A percentile compares a stretch with the other conserved stretches of the same genome.
Conservation (phyloP, 768 basidiomycete genomes). For the Rickenella mellea region DNA sequence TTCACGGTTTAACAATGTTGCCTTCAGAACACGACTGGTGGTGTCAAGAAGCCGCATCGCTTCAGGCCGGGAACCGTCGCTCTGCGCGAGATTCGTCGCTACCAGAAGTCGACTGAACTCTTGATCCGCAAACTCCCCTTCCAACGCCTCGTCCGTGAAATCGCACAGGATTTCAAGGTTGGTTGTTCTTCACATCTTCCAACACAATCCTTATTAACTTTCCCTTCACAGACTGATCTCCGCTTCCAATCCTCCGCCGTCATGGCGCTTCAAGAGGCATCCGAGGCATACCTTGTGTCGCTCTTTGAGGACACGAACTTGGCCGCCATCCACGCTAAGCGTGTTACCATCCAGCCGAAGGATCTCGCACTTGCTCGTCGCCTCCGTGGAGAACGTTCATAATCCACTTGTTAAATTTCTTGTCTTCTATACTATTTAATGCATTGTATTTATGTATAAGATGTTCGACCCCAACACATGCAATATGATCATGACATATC, state of each 20-base stretch:
- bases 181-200: slow-evolving; percentile 1
- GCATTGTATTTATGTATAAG: too few relatives aligned
- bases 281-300: slow-evolving; percentile 73
- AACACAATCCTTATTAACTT: background rate
- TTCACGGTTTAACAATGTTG: background rate
- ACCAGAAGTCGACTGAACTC: slow-evolving; percentile 56
- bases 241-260: slow-evolving; percentile 90
- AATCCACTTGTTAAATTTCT: slow-evolving; percentile 19
- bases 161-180: slow-evolving; percentile 59
- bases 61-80: slow-evolving; percentile 98
- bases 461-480: too few relatives aligned
- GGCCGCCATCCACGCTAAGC: slow-evolving; percentile 81
- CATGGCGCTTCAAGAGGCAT: slow-evolving; percentile 80
- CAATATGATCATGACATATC: too few relatives aligned
- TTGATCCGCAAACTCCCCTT: slow-evolving; percentile 59
- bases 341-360: slow-evolving; percentile 80
- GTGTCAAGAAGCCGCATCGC: slow-evolving; percentile 88
- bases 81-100: slow-evolving; percentile 89
- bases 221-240: slow-evolving; percentile 47
- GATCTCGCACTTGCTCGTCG: slow-evolving; percentile 75
- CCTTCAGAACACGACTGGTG: slow-evolving; percentile 36
- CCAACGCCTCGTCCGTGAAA: slow-evolving; percentile 57
- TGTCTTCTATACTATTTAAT: too few relatives aligned
- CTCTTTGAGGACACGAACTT: slow-evolving; percentile 77
- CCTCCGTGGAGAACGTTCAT: slow-evolving; percentile 71